Percentiles rank a stretch among this genome's conserved stretches.
Conservation (phyloP, 2,329 filamentous ascomycete species). For the Ramichloridium luteum region DNA sequence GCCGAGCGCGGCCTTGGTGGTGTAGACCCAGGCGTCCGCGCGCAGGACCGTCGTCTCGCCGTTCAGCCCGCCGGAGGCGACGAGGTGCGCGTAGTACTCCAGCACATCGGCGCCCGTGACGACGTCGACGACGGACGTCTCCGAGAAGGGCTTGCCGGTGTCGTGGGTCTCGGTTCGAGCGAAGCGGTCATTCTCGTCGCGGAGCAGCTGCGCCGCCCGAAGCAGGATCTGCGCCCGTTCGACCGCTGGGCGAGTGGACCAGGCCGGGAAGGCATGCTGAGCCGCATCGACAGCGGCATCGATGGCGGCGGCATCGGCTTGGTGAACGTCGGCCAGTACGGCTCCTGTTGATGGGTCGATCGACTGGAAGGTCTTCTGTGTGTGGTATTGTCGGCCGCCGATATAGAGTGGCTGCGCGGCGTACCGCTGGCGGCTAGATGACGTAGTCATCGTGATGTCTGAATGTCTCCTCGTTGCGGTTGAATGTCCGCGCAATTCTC, state of each 20-base stretch:
- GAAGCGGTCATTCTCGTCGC: conserved; percentile 65
- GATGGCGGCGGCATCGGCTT: conserved; percentile 48
- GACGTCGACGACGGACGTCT: conserved; percentile 74
- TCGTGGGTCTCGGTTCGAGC: conserved; percentile 71
- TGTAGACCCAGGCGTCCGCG: conserved; percentile 69
- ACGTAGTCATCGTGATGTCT: no score
- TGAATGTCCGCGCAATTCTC: no score
- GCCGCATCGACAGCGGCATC: conserved; percentile 62
- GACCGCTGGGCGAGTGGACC: conserved; percentile 64
- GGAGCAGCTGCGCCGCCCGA: conserved; percentile 60
- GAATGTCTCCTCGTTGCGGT: no score
- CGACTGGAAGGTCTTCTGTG: conserved; percentile 52
- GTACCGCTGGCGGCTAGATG: conserved; percentile 14
- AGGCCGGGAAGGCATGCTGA: conserved; percentile 56
- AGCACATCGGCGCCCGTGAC: conserved; percentile 73
- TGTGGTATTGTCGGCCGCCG: conserved; percentile 54
- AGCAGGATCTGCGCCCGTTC: conserved; percentile 67
- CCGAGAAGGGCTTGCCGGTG: conserved; percentile 74
- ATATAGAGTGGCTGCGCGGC: conserved; percentile 49
- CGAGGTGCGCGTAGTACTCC: conserved; percentile 73
- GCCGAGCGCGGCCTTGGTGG: conserved; percentile 67
- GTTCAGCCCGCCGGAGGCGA: conserved; percentile 66
- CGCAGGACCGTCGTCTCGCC: conserved; percentile 66
- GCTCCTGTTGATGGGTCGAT: conserved; percentile 62
- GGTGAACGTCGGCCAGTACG: conserved; percentile 53